Conservation (phyloP, 257 asterid species). For the Solanum tacnaense region DNA sequence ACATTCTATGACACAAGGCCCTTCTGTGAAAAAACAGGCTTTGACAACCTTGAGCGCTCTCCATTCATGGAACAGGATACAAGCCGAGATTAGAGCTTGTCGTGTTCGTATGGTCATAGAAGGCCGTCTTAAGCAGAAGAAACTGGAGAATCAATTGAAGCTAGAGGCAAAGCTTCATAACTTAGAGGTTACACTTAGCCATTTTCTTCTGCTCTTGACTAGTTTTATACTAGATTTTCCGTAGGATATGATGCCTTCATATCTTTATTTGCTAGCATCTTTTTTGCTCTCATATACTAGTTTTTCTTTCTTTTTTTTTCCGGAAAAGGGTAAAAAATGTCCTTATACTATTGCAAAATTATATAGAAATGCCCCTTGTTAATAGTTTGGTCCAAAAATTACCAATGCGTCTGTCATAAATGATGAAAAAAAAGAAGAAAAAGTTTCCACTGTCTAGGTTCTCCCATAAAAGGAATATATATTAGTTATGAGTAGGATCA, state of each 20-base stretch:
- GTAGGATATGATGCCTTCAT: not conserved
- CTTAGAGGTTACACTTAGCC: constrained; percentile 41
- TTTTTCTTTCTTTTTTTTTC: not conserved
- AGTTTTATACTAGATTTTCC: not conserved
- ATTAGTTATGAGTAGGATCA: not conserved
- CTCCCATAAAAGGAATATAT: not conserved
- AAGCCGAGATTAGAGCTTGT: constrained; percentile 59
- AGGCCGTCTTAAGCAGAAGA: constrained; percentile 72
- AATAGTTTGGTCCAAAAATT: not conserved
- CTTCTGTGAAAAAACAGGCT: constrained; percentile 67
- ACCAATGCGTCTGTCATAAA: not conserved
- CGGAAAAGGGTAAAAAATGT: not conserved
- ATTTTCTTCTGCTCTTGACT: not conserved
- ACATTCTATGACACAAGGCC: constrained; percentile 36
- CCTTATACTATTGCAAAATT: not conserved
- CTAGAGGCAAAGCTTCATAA: constrained; percentile 85
- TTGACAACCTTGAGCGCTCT: constrained; percentile 46
- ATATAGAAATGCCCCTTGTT: not conserved
- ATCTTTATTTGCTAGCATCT: not conserved
- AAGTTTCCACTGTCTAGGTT: not conserved
- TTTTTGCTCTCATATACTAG: not conserved
- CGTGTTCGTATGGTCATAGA: constrained; percentile 65
- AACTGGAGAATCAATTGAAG: constrained; percentile 67
- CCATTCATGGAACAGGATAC: constrained; percentile 75
- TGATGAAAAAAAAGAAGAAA: not conserved